Conservation (phyloP, 306 rosid genomes). For the Carpinus fangiana region DNA sequence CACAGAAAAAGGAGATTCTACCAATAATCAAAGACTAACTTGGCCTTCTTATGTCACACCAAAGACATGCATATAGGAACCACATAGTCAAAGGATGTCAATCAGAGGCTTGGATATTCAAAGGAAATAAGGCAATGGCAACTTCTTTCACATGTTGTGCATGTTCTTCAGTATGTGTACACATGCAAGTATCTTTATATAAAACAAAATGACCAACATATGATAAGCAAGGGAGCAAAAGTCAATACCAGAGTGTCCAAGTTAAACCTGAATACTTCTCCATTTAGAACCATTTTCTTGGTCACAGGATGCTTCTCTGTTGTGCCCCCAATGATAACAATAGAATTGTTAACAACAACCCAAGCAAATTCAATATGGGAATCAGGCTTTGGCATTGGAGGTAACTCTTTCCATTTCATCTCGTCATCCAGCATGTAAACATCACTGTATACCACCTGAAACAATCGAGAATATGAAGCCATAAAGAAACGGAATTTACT, state of each 20-base stretch:
- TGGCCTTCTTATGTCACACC: background rate
- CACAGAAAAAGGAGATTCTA: background rate
- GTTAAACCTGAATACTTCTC: conserved; percentile 83
- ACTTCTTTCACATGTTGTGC: background rate
- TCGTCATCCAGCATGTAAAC: conserved; percentile 84
- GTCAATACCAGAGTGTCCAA: conserved; percentile 61
- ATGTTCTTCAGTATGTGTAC: background rate
- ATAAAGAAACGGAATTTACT: background rate
- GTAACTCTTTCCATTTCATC: conserved; percentile 82
- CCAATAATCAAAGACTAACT: background rate
- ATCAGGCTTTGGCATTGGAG: conserved; percentile 83
- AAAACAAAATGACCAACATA: conserved; percentile 21
- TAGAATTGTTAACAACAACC: conserved; percentile 73
- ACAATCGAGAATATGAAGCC: conserved; percentile 18
- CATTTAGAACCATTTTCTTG: conserved; percentile 84
- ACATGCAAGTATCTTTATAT: background rate
- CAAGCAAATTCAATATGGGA: conserved; percentile 94
- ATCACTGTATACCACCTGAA: conserved; percentile 77
- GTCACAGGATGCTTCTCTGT: conserved; percentile 91
- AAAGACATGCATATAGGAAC: background rate
- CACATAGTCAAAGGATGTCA: background rate
- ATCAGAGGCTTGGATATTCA: background rate
- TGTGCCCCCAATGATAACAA: conserved; percentile 80
- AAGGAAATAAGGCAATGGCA: background rate
- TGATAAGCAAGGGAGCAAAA: conserved; percentile 10